These are phyloP conservation scores for Maudiozyma pseudohumilis DNA, from an alignment of 805 yeast genomes.

Conservation along the genomic window DNA sequence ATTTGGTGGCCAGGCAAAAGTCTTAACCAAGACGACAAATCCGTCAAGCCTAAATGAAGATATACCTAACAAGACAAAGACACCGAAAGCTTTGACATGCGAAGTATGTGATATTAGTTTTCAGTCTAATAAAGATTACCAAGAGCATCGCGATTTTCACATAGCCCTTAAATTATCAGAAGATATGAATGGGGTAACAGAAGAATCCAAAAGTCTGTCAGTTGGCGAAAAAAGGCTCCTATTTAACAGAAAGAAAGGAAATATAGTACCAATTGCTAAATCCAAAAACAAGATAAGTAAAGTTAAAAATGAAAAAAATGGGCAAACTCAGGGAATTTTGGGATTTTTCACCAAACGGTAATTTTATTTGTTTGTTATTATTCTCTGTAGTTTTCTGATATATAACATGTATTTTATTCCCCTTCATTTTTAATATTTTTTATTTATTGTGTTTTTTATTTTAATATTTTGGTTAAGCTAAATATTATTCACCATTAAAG, in stretches of 20 bases:
- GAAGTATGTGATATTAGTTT: slow-evolving; percentile 16
- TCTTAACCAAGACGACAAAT: neutral
- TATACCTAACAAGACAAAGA: neutral
- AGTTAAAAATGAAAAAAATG: neutral
- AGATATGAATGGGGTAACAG: slow-evolving; percentile 30
- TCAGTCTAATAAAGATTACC: slow-evolving; percentile 9
- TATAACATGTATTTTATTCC: too few species aligned
- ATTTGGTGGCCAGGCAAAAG: slow-evolving; percentile 22
- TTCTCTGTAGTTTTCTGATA: too few species aligned
- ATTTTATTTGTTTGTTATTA: too few species aligned
- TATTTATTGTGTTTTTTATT: too few species aligned
- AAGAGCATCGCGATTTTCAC: slow-evolving; percentile 49
- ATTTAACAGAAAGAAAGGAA: slow-evolving; percentile 4
- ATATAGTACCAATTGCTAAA: neutral
- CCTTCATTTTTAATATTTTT: too few species aligned
- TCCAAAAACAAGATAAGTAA: neutral
- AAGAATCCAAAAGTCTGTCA: slow-evolving; percentile 18
- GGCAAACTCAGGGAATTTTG: neutral
- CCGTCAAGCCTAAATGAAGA: too few species aligned
- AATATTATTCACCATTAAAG: too few species aligned
- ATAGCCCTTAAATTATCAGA: slow-evolving; percentile 41
- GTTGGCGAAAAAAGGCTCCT: slow-evolving; percentile 24
- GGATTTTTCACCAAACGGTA: neutral
- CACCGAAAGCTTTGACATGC: slow-evolving; percentile 9
- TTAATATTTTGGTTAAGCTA: too few species aligned